Evolutionary conservation across 495 filamentous ascomycete genomes (phyloP), one percentile per base, ranked within the genome.

Genomic region (Aspergillus steynii): DNA sequence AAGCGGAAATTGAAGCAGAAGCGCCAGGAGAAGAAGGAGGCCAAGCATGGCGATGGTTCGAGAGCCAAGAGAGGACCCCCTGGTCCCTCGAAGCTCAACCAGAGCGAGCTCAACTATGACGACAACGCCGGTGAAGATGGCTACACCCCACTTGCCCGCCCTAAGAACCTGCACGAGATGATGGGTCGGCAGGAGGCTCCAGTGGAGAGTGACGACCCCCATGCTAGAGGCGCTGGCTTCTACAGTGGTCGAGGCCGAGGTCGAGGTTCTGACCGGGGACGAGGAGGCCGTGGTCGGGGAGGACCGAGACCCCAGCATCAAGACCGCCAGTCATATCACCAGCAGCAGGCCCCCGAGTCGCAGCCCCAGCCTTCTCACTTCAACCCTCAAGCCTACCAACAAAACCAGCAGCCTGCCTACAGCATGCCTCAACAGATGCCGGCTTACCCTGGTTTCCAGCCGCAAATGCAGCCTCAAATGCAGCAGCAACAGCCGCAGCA

Each of bases 71-170:
- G 55, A 54, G 73, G 63, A 45, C 61, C 66, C 25, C 70, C 74
- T 50, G 71, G 64, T 31, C 71, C 73, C 57, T 75, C 72, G 53
- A 77, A 81, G 64, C 66, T 79, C 50, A 74, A 68, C 65, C 77
- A 74, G 25, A 70, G 62, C n/a, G 73, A 77, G 58, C 72, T 84
- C 52, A 85, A 89, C 59, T 86, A 89, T 15, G 78, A 83, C 29
- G 79, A 77, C 54, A 87, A 87, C 62, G 61, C 60, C 37, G 69
- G 62, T 14, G 77, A 80, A 55, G 80, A 81, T 59, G 79, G 78
- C 5, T 93, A 92, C 73, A 87, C 83, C 57, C 88, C 88, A 32
- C 77, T 93, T 45, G 67, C 85, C 34, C 80, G 90, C 29, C 90
- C 90, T 1, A 79, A 78, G 50, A 83, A 85, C 54, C 71, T 82